Conservation (phyloP, 371 early-diverging fungal genomes). For the Umbelopsis sp. region DNA sequence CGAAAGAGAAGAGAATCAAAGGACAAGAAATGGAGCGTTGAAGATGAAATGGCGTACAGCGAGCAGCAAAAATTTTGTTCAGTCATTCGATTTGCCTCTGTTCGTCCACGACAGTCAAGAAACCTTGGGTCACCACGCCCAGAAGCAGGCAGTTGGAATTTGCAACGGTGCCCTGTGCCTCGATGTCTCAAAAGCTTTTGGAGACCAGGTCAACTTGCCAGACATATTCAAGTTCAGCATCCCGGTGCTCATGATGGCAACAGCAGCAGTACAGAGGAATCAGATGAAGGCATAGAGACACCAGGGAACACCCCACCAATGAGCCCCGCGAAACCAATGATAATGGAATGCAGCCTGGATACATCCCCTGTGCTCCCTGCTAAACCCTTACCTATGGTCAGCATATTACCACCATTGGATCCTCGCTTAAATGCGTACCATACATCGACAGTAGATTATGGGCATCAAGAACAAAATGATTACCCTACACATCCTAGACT, state of each 20-base stretch:
- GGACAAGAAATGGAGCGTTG: conserved; percentile 27
- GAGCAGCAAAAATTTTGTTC: conserved; percentile 50
- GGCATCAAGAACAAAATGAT: not conserved
- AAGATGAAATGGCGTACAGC: conserved; percentile 43
- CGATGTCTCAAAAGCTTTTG: conserved; percentile 50
- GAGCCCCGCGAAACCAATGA: conserved; percentile 7
- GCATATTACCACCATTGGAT: conserved; percentile 1
- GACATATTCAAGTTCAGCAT: conserved; percentile 38
- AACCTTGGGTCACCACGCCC: conserved; percentile 1
- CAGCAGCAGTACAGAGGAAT: conserved; percentile 6
- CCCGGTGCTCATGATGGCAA: conserved; percentile 13
- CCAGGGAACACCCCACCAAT: conserved; percentile 7
- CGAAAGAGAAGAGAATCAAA: conserved; percentile 25
- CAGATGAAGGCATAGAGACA: conserved; percentile 9
- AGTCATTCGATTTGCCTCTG: conserved; percentile 35
- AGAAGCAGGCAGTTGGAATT: conserved; percentile 20
- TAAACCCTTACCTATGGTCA: not conserved
- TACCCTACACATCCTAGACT: conserved; percentile 5
- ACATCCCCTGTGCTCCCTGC: conserved; percentile 4
- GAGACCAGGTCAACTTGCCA: conserved; percentile 49
- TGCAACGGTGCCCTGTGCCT: conserved; percentile 44
- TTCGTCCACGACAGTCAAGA: conserved; percentile 30
- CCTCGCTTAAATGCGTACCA: not conserved
- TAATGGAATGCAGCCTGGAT: conserved; percentile 10
- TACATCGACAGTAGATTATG: not conserved